phyloP scores from a whole-genome alignment of 352 stramenopile genomes.

The Phytophthora sp. region DNA sequence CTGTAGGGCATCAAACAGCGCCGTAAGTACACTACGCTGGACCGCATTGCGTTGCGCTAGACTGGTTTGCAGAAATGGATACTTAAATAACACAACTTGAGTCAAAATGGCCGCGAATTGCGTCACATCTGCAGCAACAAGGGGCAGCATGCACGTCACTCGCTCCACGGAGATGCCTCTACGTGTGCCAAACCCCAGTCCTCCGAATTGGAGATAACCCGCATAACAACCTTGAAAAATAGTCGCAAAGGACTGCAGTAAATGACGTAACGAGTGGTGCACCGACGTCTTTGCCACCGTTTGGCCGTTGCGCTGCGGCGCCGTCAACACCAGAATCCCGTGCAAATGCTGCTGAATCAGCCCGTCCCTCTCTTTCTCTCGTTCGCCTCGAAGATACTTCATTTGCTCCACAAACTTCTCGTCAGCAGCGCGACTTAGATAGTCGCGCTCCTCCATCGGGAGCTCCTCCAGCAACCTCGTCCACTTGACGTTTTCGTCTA shows the following conservation, averaged over 20 bases:
- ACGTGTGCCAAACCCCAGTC: conserved; percentile 8
- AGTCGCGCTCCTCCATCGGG: conserved; percentile 50
- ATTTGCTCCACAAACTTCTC: conserved; percentile 69
- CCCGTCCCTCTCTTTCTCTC: conserved; percentile 34
- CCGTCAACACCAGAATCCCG: conserved; percentile 41
- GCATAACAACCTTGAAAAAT: conserved; percentile 61
- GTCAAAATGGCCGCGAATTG: conserved; percentile 58
- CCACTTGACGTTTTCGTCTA: conserved; percentile 37
- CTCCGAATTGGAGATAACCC: conserved; percentile 28
- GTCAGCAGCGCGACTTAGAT: conserved; percentile 56
- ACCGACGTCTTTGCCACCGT: conserved; percentile 41
- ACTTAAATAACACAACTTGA: conserved; percentile 68
- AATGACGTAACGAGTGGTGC: conserved; percentile 55
- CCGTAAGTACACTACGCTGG: conserved; percentile 53
- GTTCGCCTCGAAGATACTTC: conserved; percentile 55
- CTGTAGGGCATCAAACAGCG: conserved; percentile 71
- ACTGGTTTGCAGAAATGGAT: conserved; percentile 33
- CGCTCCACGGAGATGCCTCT: conserved; percentile 10
- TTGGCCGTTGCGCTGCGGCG: conserved; percentile 48
- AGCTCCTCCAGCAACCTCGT: conserved; percentile 50
- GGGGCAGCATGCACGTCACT: conserved; percentile 44
- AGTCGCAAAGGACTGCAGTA: conserved; percentile 56
- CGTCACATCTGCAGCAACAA: conserved; percentile 56
- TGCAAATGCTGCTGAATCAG: conserved; percentile 53
- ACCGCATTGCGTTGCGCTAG: conserved; percentile 23